Evolutionary conservation across 441 rosid genomes (phyloP).

Genomic region (Erysimum pusillum): DNA sequence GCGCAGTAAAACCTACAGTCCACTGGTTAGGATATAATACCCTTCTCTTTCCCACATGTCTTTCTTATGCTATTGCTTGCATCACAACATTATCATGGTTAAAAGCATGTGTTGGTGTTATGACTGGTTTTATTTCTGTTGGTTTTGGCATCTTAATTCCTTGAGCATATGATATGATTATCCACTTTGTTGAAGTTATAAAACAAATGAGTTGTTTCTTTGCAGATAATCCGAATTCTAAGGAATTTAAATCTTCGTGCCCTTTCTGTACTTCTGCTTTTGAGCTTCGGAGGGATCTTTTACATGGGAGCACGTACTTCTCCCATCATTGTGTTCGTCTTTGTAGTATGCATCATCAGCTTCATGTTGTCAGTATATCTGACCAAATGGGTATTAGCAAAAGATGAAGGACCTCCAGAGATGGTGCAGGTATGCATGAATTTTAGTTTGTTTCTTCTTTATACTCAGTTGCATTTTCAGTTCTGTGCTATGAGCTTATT

Average conservation of each 20-base stretch:
- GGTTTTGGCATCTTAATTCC: slow-evolving; percentile 26
- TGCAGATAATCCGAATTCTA: slow-evolving; percentile 81
- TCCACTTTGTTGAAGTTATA: background rate
- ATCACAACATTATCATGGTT: background rate
- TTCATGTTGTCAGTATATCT: slow-evolving; percentile 81
- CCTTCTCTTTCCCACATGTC: background rate
- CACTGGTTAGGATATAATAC: slow-evolving; percentile 59
- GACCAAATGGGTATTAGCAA: slow-evolving; percentile 92
- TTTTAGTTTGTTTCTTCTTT: background rate
- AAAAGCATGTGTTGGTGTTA: background rate
- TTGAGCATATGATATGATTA: background rate
- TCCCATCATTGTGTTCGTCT: slow-evolving; percentile 88
- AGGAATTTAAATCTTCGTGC: slow-evolving; percentile 84
- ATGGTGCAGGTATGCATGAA: slow-evolving; percentile 71
- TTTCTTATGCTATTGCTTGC: slow-evolving; percentile 1
- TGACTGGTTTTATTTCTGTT: background rate
- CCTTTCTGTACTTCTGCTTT: slow-evolving; percentile 71
- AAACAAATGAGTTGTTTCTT: background rate
- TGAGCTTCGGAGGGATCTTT: slow-evolving; percentile 78
- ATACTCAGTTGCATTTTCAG: background rate
- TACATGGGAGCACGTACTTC: slow-evolving; percentile 92
- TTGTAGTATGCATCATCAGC: slow-evolving; percentile 83
- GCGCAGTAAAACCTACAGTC: slow-evolving; percentile 81
- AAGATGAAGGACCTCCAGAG: slow-evolving; percentile 99
- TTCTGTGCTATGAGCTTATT: slow-evolving; percentile 43